Evolutionary conservation across 495 filamentous ascomycete species (phyloP).

Genomic region (Penicillium cataractarum): DNA sequence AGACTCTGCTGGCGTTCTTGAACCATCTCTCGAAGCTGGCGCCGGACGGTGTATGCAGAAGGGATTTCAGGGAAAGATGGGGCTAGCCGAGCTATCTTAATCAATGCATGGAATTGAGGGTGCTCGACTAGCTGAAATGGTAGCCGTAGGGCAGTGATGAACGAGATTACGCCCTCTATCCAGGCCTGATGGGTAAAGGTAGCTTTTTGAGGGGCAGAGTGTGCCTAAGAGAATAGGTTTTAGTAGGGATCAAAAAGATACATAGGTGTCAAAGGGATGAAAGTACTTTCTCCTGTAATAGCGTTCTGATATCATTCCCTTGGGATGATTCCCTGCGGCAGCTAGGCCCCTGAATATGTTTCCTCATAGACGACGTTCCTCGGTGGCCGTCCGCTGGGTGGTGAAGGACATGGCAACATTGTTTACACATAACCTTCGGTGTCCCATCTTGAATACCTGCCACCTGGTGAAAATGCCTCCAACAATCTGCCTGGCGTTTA

Average conservation of each 20-base stretch:
- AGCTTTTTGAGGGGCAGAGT: background rate
- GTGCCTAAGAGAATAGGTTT: no score
- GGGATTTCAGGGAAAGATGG: background rate
- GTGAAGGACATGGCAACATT: background rate
- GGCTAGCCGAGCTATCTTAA: background rate
- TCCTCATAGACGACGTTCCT: constrained; percentile 5
- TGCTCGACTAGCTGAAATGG: constrained; percentile 3
- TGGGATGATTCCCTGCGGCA: no score
- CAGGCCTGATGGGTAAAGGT: background rate
- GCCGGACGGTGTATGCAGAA: background rate
- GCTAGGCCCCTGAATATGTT: background rate
- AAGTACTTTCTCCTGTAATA: no score
- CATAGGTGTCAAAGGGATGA: no score
- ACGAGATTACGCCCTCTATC: constrained; percentile 10
- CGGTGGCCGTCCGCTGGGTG: constrained; percentile 5
- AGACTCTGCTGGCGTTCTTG: background rate
- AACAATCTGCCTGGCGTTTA: constrained; percentile 7
- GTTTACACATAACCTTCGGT: constrained; percentile 14
- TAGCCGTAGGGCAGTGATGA: constrained; percentile 12
- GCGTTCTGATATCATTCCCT: background rate
- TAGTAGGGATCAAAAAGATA: no score
- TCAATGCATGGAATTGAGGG: background rate
- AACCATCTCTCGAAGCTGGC: background rate
- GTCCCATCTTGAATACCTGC: constrained; percentile 1
- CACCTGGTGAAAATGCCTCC: constrained; percentile 14